Conservation (phyloP, 2,329 filamentous ascomycete species). For the Ilyonectria robusta region DNA sequence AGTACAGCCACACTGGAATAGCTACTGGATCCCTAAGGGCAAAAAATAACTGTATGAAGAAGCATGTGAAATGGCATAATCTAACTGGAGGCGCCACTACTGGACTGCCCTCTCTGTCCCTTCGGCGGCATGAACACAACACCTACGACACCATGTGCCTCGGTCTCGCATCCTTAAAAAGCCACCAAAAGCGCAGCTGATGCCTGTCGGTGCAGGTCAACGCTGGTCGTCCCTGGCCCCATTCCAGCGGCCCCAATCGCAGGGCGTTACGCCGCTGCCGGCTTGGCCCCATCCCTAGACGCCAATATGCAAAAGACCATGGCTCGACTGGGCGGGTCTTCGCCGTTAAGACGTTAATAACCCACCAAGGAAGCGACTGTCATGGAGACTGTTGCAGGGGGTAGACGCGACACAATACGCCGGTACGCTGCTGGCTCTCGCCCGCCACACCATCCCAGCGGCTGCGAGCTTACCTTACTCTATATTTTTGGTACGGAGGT, state of each 20-base stretch:
- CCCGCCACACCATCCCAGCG: background rate
- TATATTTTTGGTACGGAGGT: background rate
- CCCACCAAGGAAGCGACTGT: slow-evolving; percentile 2
- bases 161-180: slow-evolving; percentile 25
- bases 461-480: slow-evolving; percentile 1
- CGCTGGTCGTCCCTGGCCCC: slow-evolving; percentile 4
- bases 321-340: slow-evolving; percentile 13
- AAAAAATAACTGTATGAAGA: background rate
- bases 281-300: slow-evolving; percentile 40
- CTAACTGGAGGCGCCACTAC: background rate
- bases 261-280: slow-evolving; percentile 41
- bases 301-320: slow-evolving; percentile 26
- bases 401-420: background rate
- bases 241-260: slow-evolving; percentile 41
- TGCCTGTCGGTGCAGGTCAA: background rate
- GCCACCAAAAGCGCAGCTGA: slow-evolving; percentile 11
- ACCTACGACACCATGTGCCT: slow-evolving; percentile 16
- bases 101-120: background rate
- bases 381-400: background rate
- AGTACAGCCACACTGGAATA: background rate
- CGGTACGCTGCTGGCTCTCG: background rate
- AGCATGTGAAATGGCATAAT: slow-evolving; percentile 2
- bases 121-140: slow-evolving; percentile 17
- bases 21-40: background rate
- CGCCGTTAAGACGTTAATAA: background rate